Base-by-base conservation (phyloP, 2,329 filamentous ascomycete genomes). In the Rutstroemia sp. region DNA sequence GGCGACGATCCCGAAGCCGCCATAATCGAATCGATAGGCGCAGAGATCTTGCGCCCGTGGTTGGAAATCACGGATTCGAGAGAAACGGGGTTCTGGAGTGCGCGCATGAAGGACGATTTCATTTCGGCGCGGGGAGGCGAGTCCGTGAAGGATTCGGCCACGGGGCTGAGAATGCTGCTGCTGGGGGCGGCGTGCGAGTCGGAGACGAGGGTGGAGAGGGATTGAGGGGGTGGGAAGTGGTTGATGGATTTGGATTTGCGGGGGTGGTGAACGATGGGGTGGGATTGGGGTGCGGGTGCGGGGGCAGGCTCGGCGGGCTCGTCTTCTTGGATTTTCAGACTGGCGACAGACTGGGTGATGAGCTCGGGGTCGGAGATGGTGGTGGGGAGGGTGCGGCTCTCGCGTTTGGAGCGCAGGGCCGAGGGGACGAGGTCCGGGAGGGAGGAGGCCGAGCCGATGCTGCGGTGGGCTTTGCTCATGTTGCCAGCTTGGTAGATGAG, bases 391-490 rank as follows among this genome's bases (percentile, higher is more conserved):
- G 38, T 51, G 46, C 53, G 23, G 38, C 53, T 55, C 12, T 61
- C 63, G 39, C 51, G 47, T 8, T 59, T 62, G 16, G 53, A 34
- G n/a, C 61, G 60, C 17, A 59, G 54, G 12, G 48, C 52, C 2
- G 66, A 68, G 21, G 63, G 63, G 19, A 68, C 60, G 12, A 69
- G 61, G 46, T 69, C 68, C n/a, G 68, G 68, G n/a, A 69, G 61
- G 12, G 67, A 69, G 14, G 65, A 65, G 6, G 63, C 58, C 5
- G 66, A 68, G 17, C 59, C 58, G 8, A 63, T 58, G 40, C 65
- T 68, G 40, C 62, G 63, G 47, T 69, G 65, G 19, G 57, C 56
- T 44, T 60, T 55, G 30, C 48, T 60, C 10, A 64, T 44, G 27
- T 50, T 59, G 30, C 60, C 58, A 45, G 64, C 59, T 30, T 55